Evolutionary conservation across 495 filamentous ascomycete genomes (phyloP).

Genomic region (Glarea lozoyensis): DNA sequence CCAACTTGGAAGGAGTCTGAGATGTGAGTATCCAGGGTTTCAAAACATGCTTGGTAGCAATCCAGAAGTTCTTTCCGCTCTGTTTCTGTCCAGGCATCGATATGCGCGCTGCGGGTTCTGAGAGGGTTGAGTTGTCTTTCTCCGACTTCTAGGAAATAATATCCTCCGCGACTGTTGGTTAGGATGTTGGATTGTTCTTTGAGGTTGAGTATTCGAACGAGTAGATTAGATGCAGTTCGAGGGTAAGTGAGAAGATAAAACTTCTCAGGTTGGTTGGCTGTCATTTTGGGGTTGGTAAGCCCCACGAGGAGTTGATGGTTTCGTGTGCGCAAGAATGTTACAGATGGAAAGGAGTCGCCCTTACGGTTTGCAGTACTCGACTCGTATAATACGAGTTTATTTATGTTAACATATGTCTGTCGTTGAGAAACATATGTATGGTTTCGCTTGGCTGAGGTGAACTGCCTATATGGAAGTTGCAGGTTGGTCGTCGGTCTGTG

Average conservation of each 20-base stretch:
- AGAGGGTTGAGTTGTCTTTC: conserved; percentile 3
- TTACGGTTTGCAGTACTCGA: too few relatives aligned
- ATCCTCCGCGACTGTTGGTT: conserved; percentile 25
- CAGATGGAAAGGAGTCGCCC: too few relatives aligned
- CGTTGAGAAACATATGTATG: too few relatives aligned
- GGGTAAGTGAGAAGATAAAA: conserved; percentile 26
- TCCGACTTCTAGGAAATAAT: conserved; percentile 28
- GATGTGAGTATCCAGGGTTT: conserved; percentile 23
- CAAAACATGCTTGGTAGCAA: conserved; percentile 17
- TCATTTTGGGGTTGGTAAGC: too few relatives aligned
- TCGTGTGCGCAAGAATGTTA: too few relatives aligned
- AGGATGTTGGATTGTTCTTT: conserved; percentile 24
- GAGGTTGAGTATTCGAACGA: conserved; percentile 30
- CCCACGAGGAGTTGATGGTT: too few relatives aligned
- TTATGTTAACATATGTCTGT: too few relatives aligned
- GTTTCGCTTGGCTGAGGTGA: too few relatives aligned
- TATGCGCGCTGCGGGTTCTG: conserved; percentile 19
- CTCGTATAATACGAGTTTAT: too few relatives aligned
- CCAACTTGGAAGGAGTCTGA: conserved; percentile 17
- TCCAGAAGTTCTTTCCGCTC: conserved; percentile 13
- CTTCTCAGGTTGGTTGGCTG: too few relatives aligned
- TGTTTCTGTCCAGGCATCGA: conserved; percentile 22
- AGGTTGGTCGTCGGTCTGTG: too few relatives aligned
- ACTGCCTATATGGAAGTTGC: too few relatives aligned
- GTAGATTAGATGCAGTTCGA: conserved; percentile 35